Percentiles rank a stretch among this genome's conserved stretches.
Evolutionary conservation across 2,329 filamentous ascomycete species (phyloP).

Genomic region (Fusarium heterosporum): DNA sequence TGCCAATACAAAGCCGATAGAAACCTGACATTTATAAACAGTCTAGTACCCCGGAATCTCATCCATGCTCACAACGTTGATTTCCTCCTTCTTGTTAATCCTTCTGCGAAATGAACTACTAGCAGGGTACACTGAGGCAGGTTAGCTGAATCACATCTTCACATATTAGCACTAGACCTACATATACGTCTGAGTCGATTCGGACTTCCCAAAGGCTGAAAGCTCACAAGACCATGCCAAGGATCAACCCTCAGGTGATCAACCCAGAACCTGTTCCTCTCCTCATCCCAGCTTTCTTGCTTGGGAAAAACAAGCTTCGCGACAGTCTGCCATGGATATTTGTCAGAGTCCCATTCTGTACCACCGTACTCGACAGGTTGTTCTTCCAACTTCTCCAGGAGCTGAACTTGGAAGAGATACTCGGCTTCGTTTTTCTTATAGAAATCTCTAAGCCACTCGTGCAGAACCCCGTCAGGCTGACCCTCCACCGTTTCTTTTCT

Average conservation of each 20-base stretch:
- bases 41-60: neutral
- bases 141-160: neutral
- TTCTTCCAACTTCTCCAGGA: neutral
- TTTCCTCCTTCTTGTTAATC: neutral
- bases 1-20: no score
- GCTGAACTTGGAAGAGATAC: neutral
- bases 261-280: neutral
- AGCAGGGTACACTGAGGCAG: neutral
- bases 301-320: neutral
- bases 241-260: neutral
- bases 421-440: neutral
- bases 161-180: neutral
- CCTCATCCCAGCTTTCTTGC: constrained; percentile 3
- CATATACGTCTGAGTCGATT: neutral
- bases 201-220: constrained; percentile 2
- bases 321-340: neutral
- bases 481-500: neutral
- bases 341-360: neutral
- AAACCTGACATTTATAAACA: neutral
- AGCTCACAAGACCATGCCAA: neutral
- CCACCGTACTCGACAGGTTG: constrained; percentile 1
- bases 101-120: constrained; percentile 1
- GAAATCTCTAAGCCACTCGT: neutral
- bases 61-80: neutral
- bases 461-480: neutral